These are phyloP conservation scores for Nakazawaea pomicola DNA, from an alignment of 805 yeast species.

Conservation along the genomic window DNA sequence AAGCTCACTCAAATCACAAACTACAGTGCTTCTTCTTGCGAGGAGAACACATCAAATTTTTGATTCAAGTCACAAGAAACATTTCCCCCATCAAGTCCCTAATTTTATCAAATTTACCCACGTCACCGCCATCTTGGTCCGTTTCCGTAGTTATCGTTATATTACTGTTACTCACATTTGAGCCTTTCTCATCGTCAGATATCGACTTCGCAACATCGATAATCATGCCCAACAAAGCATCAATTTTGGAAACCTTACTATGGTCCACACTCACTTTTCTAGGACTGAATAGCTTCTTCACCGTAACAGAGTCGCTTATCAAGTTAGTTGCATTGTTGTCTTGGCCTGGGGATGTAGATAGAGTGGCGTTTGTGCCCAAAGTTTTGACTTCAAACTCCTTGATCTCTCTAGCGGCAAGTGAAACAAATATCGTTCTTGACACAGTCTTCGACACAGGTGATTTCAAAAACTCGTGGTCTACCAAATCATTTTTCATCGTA, in stretches of 20 bases:
- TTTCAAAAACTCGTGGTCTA: slow-evolving; percentile 29
- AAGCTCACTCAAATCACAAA: too few species aligned
- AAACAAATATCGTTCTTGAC: slow-evolving; percentile 35
- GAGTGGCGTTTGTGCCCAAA: not conserved
- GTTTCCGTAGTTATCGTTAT: not conserved
- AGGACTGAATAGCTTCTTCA: slow-evolving; percentile 9
- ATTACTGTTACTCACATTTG: not conserved
- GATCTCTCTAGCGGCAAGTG: slow-evolving; percentile 39
- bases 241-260: slow-evolving; percentile 1
- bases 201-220: slow-evolving; percentile 8
- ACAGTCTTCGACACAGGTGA: slow-evolving; percentile 18
- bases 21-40: not conserved
- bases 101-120: not conserved
- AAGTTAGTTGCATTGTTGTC: not conserved
- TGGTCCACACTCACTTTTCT: slow-evolving; percentile 3
- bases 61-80: not conserved
- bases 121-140: not conserved
- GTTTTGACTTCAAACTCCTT: slow-evolving; percentile 35
- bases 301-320: slow-evolving; percentile 2
- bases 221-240: slow-evolving; percentile 4
- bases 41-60: not conserved
- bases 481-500: slow-evolving; percentile 45
- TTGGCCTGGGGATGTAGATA: slow-evolving; percentile 3
- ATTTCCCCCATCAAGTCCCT: slow-evolving; percentile 1
- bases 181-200: not conserved